Conservation (phyloP, 495 filamentous ascomycete species). For the Pyronema domesticum region DNA sequence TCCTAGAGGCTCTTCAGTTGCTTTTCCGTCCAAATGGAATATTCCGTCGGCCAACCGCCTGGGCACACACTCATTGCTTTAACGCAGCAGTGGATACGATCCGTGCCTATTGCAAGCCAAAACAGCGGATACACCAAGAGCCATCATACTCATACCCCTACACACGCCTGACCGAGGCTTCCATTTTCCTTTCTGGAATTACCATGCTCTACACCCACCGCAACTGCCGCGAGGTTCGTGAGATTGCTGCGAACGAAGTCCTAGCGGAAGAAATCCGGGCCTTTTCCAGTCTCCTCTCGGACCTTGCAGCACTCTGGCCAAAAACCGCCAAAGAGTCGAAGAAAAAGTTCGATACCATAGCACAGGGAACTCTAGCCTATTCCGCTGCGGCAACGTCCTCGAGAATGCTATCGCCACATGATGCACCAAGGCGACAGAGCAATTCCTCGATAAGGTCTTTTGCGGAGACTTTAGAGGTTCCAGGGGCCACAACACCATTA, state of each 20-base stretch:
- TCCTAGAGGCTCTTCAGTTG: constrained; percentile 21
- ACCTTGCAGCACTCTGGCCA: constrained; percentile 14
- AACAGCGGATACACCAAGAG: constrained; percentile 7
- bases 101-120: constrained; percentile 17
- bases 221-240: constrained; percentile 12
- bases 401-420: constrained; percentile 18
- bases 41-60: constrained; percentile 8
- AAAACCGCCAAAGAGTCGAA: constrained; percentile 10
- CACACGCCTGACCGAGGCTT: constrained; percentile 17
- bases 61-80: constrained; percentile 13
- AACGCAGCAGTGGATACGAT: constrained; percentile 16
- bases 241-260: constrained; percentile 7
- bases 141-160: constrained; percentile 11
- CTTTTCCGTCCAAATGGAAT: constrained; percentile 18
- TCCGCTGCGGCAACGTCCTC: constrained; percentile 7
- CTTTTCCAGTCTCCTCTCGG: constrained; percentile 14
- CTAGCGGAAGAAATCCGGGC: constrained; percentile 14
- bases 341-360: constrained; percentile 11
- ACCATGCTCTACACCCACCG: constrained; percentile 14
- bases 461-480: constrained; percentile 15
- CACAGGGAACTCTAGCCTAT: constrained; percentile 3
- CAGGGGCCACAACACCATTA: constrained; percentile 10
- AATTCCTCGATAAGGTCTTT: constrained; percentile 10
- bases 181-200: constrained; percentile 13
- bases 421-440: constrained; percentile 13